phyloP scores from a whole-genome alignment of 345 rosid genomes.

The Eucalyptus tenuipes region DNA sequence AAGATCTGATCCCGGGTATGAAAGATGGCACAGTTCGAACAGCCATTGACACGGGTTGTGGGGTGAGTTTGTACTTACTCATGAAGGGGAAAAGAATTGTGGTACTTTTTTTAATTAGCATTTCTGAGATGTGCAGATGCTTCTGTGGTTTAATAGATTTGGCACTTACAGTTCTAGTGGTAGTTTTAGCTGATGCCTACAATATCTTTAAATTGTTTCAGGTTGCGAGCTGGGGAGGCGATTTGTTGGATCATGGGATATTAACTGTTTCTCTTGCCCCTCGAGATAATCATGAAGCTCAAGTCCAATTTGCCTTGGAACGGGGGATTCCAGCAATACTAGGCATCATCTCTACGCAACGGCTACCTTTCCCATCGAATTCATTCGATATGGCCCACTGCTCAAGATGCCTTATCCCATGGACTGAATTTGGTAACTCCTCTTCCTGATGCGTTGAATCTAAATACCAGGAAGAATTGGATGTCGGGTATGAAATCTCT shows the following conservation, averaged over 20 bases:
- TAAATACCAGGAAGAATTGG: not conserved
- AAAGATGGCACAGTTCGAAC: conserved; percentile 86
- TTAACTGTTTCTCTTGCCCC: conserved; percentile 93
- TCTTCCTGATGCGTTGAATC: not conserved
- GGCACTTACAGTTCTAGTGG: not conserved
- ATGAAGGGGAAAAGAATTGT: not conserved
- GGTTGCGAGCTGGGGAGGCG: conserved; percentile 99
- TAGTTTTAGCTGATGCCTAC: not conserved
- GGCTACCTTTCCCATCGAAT: conserved; percentile 90
- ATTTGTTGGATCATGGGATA: conserved; percentile 77
- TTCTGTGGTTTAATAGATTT: not conserved
- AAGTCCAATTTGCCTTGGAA: conserved; percentile 94
- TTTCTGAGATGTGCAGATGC: not conserved
- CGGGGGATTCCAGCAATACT: conserved; percentile 97
- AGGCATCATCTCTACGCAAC: conserved; percentile 96
- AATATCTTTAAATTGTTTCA: not conserved
- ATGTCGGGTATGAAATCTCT: not conserved
- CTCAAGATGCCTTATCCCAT: conserved; percentile 98
- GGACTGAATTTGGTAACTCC: conserved; percentile 93
- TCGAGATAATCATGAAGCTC: conserved; percentile 98
- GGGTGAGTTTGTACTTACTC: conserved; percentile 35
- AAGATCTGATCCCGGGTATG: conserved; percentile 89
- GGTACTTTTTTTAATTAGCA: not conserved
- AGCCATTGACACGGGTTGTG: conserved; percentile 97
- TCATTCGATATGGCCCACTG: conserved; percentile 99